Conservation (phyloP, 2,329 filamentous ascomycete species). For the Calonectria pteridis region DNA sequence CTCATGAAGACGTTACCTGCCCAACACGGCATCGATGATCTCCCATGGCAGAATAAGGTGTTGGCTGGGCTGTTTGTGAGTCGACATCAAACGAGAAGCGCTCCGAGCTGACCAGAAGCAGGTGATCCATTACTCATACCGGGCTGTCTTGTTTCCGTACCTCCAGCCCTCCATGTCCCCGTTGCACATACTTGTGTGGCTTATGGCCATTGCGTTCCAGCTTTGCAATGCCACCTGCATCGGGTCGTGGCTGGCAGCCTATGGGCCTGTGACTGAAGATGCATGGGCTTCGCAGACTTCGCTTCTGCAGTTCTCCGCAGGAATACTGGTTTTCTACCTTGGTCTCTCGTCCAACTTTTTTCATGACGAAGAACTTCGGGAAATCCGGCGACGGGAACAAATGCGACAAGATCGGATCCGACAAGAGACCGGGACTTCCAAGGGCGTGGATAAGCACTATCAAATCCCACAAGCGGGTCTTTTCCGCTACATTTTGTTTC, state of each 20-base stretch:
- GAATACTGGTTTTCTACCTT: slow-evolving; percentile 80
- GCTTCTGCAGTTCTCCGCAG: slow-evolving; percentile 66
- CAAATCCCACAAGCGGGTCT: slow-evolving; percentile 86
- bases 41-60: slow-evolving; percentile 84
- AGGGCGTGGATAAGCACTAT: slow-evolving; percentile 78
- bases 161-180: slow-evolving; percentile 94
- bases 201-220: slow-evolving; percentile 79
- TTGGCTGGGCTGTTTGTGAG: slow-evolving; percentile 76
- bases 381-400: slow-evolving; percentile 81
- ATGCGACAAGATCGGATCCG: slow-evolving; percentile 61
- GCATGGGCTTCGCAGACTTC: slow-evolving; percentile 60
- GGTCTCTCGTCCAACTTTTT: slow-evolving; percentile 86
- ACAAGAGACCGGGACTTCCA: slow-evolving; percentile 45
- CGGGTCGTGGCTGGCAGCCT: slow-evolving; percentile 85
- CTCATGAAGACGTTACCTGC: slow-evolving; percentile 77
- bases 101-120: slow-evolving; percentile 47
- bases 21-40: slow-evolving; percentile 65
- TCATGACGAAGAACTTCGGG: slow-evolving; percentile 90
- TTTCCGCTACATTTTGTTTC: slow-evolving; percentile 86
- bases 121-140: slow-evolving; percentile 90
- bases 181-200: slow-evolving; percentile 78
- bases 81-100: slow-evolving; percentile 30
- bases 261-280: slow-evolving; percentile 74
- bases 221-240: slow-evolving; percentile 82
- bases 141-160: slow-evolving; percentile 84